Base-by-base conservation (phyloP, 2,329 filamentous ascomycete species). In the Arthroderma uncinatum region DNA sequence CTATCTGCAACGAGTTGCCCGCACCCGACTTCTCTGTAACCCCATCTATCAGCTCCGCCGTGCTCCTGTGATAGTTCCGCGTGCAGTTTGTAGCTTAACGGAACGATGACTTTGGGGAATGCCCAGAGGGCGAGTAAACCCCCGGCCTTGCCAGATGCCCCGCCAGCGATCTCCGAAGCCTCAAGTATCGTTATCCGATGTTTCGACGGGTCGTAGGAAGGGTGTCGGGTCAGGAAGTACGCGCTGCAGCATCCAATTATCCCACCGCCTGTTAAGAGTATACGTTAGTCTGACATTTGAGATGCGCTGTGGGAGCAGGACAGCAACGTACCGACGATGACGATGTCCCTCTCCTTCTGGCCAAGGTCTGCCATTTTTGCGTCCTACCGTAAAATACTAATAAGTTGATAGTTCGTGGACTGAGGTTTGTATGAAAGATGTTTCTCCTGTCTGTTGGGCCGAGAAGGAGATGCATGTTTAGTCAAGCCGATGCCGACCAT, bases 61-160 rank as follows among this genome's bases (percentile, higher is more conserved):
- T 97, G 88, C 70, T 95, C 85, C 2, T 83, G 80, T n/a, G 92
- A 87, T 10, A 98, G 78, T 66, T 95, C 83, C 34, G 82, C 81
- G 67, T 97, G 93, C 14, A 97, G 77, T 52, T 79, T 80, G 72
- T 90, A 97, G 58, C 88, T 94, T 42, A 97, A 76, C 0, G 88
- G 88, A 0, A 96, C 92, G 39, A 97, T 82, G 65, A 82, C 85
- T 58, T 77, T 78, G 0, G 93, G 93, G 67, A 95, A 96, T 0
- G 92, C 93, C 90, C 92, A 97, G 14, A 91, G 77, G 0, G 85
- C 93, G 21, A 98, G 79, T 3, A 98, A 78, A 0, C 93, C 93
- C 14, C 93, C 93, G 0, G 93, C 92, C 74, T 96, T 97, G 40
- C 93, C 93, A 7, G 90, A 95, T 37, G 93, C 92, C 23, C 88